Base-by-base conservation (phyloP, 2,329 filamentous ascomycete species). In the Fusarium palustre region DNA sequence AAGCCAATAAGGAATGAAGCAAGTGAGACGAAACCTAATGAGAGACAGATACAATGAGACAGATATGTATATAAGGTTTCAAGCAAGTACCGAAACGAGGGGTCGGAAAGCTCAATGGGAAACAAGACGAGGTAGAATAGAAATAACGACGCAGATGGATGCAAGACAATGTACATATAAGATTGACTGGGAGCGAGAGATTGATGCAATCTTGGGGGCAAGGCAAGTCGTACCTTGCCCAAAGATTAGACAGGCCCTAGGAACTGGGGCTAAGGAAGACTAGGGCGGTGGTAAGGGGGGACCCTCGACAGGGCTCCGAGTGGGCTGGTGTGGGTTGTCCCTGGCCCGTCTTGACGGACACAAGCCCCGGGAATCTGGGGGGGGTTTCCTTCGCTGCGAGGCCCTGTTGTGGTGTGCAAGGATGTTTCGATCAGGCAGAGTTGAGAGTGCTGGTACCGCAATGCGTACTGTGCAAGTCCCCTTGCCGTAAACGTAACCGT, bases 131-230 rank as follows among this genome's bases (percentile, higher is more conserved):
- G 46, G 47, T 60, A 45, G 59, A 25, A 52, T 66, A 41, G 59
- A 25, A 64, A 67, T 59, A 61, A 62, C 59, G 70, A 74, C 22
- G 25, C 34, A 34, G 38, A 41, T 13, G 64, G 66, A 70, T 59
- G 64, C 62, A 64, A 60, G 65, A 69, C 72, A 72, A 68, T 46
- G 49, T 57, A 57, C 62, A 72, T 74, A 75, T 73, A 71, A 68
- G 64, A 67, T 62, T 55, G 57, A 42, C 59, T 55, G 54, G 68
- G 71, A 72, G 57, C 55, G 61, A 71, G 73, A 75, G 73, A 75
- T 73, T 75, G 73, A 74, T 75, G 73, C 70, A 75, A 75, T 75
- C 71, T 75, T 74, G 73, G 73, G 73, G 72, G 66, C 68, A 69
- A 68, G 60, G 70, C 63, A 53, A 68, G 63, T 74, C 64, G 66